phyloP scores from a whole-genome alignment of 371 early-diverging fungal species.

The Dinochytrium kinnereticum region DNA sequence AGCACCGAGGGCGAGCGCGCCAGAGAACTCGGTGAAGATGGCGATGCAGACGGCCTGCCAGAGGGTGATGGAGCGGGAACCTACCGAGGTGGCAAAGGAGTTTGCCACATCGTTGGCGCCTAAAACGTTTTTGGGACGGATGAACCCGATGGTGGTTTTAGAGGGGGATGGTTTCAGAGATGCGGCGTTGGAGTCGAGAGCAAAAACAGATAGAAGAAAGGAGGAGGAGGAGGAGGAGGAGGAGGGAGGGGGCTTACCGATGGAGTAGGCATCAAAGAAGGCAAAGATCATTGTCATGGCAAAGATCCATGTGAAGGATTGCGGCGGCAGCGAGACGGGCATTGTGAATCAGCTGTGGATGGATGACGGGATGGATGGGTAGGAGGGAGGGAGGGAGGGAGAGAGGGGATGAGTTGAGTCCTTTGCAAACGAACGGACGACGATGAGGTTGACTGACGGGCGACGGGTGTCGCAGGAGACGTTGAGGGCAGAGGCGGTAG shows the following conservation, averaged over 20 bases:
- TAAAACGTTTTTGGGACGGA: too few species aligned
- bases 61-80: slow-evolving; percentile 77
- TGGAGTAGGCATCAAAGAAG: slow-evolving; percentile 52
- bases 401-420: too few species aligned
- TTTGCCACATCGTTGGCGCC: slow-evolving; percentile 94
- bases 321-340: slow-evolving; percentile 35
- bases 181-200: background rate
- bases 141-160: too few species aligned
- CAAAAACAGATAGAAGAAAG: background rate
- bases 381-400: too few species aligned
- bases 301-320: slow-evolving; percentile 79
- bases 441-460: too few species aligned
- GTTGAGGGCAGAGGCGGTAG: too few species aligned
- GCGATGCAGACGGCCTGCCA: slow-evolving; percentile 75
- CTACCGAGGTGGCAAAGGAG: slow-evolving; percentile 87
- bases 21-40: slow-evolving; percentile 83
- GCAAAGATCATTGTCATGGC: slow-evolving; percentile 68
- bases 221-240: background rate
- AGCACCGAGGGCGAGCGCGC: slow-evolving; percentile 82
- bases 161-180: background rate
- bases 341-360: too few species aligned
- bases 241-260: slow-evolving; percentile 32
- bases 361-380: too few species aligned
- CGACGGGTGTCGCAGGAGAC: too few species aligned
- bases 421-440: too few species aligned